Evolutionary conservation across 1,284 basidiomycete species (phyloP).

Genomic region (Marasmius oreades): DNA sequence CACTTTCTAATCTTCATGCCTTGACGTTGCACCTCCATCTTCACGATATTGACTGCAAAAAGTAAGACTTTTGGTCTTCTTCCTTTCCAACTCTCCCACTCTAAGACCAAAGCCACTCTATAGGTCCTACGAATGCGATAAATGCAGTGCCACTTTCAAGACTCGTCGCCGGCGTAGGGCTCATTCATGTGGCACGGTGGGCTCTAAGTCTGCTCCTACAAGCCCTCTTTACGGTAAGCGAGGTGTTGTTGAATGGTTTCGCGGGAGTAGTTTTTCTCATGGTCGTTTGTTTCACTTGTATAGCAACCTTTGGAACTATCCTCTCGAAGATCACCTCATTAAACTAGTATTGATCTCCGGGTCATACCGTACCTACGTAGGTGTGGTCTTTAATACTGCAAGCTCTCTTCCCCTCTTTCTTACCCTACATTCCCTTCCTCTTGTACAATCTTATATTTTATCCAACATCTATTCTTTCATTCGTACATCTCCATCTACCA

Average conservation of each 20-base stretch:
- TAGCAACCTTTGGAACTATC: slow-evolving; percentile 10
- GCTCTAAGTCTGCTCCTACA: slow-evolving; percentile 10
- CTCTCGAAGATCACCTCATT: slow-evolving; percentile 9
- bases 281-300: neutral
- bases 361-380: too few species aligned
- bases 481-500: neutral
- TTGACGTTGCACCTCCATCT: slow-evolving; percentile 58
- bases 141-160: slow-evolving; percentile 4
- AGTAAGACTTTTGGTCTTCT: slow-evolving; percentile 8
- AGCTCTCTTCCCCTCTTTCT: neutral
- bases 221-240: slow-evolving; percentile 11
- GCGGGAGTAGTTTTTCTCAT: neutral
- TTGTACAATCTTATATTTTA: neutral
- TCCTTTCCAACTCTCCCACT: neutral
- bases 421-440: neutral
- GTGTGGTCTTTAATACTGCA: too few species aligned
- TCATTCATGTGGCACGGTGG: slow-evolving; percentile 6
- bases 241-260: too few species aligned
- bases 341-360: neutral
- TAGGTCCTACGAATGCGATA: slow-evolving; percentile 4
- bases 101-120: neutral
- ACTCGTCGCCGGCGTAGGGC: slow-evolving; percentile 5
- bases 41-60: slow-evolving; percentile 45
- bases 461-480: neutral
- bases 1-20: slow-evolving; percentile 41